Base-by-base conservation (phyloP, 176 grass and related monocot genomes). In the Aegilops bicornis region DNA sequence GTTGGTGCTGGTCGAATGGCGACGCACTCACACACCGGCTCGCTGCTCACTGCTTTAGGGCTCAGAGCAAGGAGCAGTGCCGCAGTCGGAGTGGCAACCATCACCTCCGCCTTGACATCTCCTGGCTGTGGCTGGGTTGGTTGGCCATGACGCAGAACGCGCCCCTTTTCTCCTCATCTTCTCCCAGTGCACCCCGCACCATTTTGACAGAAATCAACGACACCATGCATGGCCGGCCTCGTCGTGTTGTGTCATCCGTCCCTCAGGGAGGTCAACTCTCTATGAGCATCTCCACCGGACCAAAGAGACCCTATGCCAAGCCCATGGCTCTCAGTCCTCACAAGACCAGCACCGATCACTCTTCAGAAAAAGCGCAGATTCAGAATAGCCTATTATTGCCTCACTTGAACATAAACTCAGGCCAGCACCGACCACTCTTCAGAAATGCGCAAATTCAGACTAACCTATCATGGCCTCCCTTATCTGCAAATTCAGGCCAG, bases 61-160 rank as follows among this genome's bases (percentile, higher is more conserved):
- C n/a, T 79, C 39, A 42, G 73, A 65, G 24, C 63, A 6, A 10
- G 32, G 4, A 24, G 22, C 39, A 43, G 71, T 47, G 23, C 40
- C 40, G 22, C 20, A 0, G 33, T 6, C 19, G 1, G 10, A 14
- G 50, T 33, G 43, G 29, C 64, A 29, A 2, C 54, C 0, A 58
- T 58, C 54, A 19, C 54, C 54, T 62, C 50, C 63, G 29, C 67
- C 32, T 66, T 50, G 27, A 29, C 50, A 7, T 30, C 8, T 13
- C 29, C 50, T 23, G 50, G 48, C 48, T 17, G 48, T 6, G 30
- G 3, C 6, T 7, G 52, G 54, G 16, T 22, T 8, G 66, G 52
- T 63, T 71, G 78, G 64, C 58, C 50, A 78, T 71, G 83, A 64
- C 60, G 83, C 77, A 68, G 75, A 35, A 16, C 47, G 22, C 36